Evolutionary conservation across 805 yeast genomes (phyloP).

Genomic region (Candida maesae): DNA sequence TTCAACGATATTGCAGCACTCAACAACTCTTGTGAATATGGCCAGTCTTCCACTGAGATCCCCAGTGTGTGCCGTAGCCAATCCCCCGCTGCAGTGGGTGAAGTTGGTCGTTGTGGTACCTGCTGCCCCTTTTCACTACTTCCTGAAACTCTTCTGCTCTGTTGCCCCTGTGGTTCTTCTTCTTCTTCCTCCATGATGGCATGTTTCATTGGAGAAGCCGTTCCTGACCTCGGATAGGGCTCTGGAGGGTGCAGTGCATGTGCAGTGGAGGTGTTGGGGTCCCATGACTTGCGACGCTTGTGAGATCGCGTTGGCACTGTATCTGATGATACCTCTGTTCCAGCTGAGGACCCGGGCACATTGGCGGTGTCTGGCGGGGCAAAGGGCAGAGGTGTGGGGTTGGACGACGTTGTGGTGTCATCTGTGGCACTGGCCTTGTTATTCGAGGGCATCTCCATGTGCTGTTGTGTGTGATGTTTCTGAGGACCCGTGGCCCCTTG

Average conservation of each 20-base stretch:
- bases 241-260: neutral
- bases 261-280: conserved; percentile 4
- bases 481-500: neutral
- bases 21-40: conserved; percentile 36
- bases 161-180: neutral
- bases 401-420: neutral
- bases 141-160: neutral
- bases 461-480: no score
- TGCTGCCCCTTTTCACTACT: neutral
- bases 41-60: conserved; percentile 27
- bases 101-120: no score
- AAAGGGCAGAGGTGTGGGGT: neutral
- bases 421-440: neutral
- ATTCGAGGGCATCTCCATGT: neutral
- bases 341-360: neutral
- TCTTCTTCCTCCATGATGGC: neutral
- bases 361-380: neutral
- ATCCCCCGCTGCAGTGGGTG: neutral
- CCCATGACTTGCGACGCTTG: conserved; percentile 18
- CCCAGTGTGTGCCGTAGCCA: conserved; percentile 14
- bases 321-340: neutral
- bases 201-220: conserved; percentile 3
- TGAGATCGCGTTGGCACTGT: conserved; percentile 12
- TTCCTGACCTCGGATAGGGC: conserved; percentile 1
- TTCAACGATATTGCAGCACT: conserved; percentile 32